Evolutionary conservation across 1,284 basidiomycete species (phyloP), one percentile per base, ranked within the genome.

Genomic region (Rugosomyces carneus): DNA sequence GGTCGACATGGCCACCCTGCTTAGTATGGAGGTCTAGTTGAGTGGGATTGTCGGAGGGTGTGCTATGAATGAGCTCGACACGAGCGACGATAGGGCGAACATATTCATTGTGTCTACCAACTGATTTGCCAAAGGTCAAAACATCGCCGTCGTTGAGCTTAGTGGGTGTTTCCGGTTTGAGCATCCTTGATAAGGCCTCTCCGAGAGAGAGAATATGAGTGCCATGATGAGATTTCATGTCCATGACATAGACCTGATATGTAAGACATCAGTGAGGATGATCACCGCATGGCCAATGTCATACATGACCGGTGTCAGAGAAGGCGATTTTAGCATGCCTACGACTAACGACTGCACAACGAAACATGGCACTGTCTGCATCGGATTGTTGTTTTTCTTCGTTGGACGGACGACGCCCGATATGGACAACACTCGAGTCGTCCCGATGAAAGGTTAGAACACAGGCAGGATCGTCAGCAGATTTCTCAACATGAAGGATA

Each of bases 101-200:
- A 23, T 72, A 61, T 42, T 73, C 73, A 27, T 72, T 68, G 39
- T 75, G 75, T 48, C 72, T 73, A 21, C 78, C 80, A 1, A 88
- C 85, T 5, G 70, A 65, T 65, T 86, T 87, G 51, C 84, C 84
- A 58, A 88, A 84, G 1, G 82, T 87, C 50, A 88, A 56, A 31
- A 73, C 59, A 58, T 87, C 84, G 47, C 81, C 82, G 55, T 84
- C 76, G 26, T 67, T 58, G 29, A 88, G 72, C 15, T 66, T 58
- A 23, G 66, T 69, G 10, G 75, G 70, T 0, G 64, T 65, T 50
- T 80, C 73, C 15, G 76, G 66, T 35, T 63, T 59, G 19, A 83
- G 60, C 45, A 59, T 63, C 49, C 58, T 73, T 8, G 73, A 69
- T 13, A 67, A 55, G 7, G 62, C 53, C 40, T 78, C 73, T 32